Evolutionary conservation across 1,284 basidiomycete species (phyloP).

Genomic region (Rhodotorula sp.): DNA sequence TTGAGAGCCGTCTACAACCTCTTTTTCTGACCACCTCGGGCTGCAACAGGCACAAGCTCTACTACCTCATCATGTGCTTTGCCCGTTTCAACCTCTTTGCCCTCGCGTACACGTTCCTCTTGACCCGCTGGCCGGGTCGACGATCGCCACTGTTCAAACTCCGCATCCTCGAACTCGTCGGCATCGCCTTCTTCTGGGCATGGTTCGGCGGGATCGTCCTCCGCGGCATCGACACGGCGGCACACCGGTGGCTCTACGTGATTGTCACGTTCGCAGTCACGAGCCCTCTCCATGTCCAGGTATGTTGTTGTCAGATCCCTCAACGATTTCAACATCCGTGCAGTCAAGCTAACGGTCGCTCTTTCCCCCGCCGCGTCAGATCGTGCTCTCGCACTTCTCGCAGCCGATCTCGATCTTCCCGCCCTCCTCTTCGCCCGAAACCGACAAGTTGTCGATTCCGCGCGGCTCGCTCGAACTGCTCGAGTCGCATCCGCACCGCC

Average conservation of each 20-base stretch:
- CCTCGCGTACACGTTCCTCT: slow-evolving; percentile 77
- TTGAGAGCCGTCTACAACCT: too few species aligned
- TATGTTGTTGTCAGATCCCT: slow-evolving; percentile 39
- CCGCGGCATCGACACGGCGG: slow-evolving; percentile 66
- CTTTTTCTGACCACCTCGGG: background rate
- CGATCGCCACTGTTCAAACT: slow-evolving; percentile 47
- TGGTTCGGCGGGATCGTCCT: slow-evolving; percentile 66
- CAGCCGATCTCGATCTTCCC: slow-evolving; percentile 60
- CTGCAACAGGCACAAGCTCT: slow-evolving; percentile 68
- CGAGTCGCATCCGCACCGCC: slow-evolving; percentile 89
- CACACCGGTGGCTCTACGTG: slow-evolving; percentile 64
- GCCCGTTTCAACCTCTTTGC: slow-evolving; percentile 95
- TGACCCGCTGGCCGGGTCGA: slow-evolving; percentile 54
- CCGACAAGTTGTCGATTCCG: slow-evolving; percentile 12
- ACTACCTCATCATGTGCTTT: slow-evolving; percentile 87
- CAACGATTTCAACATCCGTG: background rate
- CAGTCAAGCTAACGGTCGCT: slow-evolving; percentile 36
- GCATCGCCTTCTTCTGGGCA: slow-evolving; percentile 70
- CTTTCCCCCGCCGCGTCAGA: slow-evolving; percentile 57
- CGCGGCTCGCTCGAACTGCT: slow-evolving; percentile 67
- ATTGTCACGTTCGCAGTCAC: slow-evolving; percentile 75
- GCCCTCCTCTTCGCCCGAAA: slow-evolving; percentile 6
- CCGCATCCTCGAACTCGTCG: slow-evolving; percentile 60
- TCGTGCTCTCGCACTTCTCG: slow-evolving; percentile 95
- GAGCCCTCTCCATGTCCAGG: slow-evolving; percentile 80